Evolutionary conservation across 345 rosid genomes (phyloP), one percentile per base, ranked within the genome.

Genomic region (Salix dunnii): DNA sequence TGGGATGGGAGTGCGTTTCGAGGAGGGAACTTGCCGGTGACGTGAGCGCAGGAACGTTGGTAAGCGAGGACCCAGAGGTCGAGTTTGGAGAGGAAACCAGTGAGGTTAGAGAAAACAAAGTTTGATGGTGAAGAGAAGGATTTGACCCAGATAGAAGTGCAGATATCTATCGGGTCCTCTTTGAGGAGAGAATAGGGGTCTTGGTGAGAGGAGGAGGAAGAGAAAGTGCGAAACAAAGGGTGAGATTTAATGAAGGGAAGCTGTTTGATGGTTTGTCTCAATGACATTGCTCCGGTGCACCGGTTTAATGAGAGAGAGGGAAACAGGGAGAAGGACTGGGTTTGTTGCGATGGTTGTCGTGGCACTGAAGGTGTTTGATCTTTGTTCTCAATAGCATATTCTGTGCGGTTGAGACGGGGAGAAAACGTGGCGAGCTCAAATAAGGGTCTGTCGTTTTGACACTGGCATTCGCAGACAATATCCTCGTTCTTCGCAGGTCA

Each of bases 51-150:
- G 14, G 92, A 80, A 17, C 99, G 92, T 76, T 96, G 98, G 84
- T 93, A 96, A 42, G 98, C 99, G 72, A 92, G 83, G 81, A 92
- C 87, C 97, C 99, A 93, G 64, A 96, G 89, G 77, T 93, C 99
- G 77, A 93, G 89, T 78, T 96, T 92, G 23, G 92, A 86, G 82
- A 96, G 91, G 80, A 90, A 96, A 75, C 98, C 98, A 1, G 93
- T 87, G 84, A 96, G 89, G 80, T 96, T 90, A 0, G 89, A 83
- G 77, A 91, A 91, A 20, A 86, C 83, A 67, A 86, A 62, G 62
- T 84, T 58, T 40, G 87, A 65, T 0, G 90, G 91, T 1, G 92
- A 89, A 20, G 99, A 89, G 91, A 90, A 96, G 70, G 98, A 86
- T 77, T 96, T 96, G 86, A 93, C 89, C 99, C 99, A 96, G 14